Evolutionary conservation across 306 rosid species (phyloP), one percentile per base, ranked within the genome.

Genomic region (Parietaria judaica): DNA sequence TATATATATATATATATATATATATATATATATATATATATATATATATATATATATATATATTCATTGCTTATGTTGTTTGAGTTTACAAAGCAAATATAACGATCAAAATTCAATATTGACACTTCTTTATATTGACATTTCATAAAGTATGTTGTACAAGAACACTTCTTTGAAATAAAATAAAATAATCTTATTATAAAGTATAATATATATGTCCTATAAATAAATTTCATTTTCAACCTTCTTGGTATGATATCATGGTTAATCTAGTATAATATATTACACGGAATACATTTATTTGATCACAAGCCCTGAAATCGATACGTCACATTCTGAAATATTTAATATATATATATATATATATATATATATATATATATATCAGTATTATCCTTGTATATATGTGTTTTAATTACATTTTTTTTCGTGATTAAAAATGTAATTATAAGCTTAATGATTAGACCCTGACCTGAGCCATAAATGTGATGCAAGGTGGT

Each of bases 241-340:
- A 41, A 41, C 9, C 6, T 41, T 56, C 13, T 36, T 7, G 6
- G 36, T 7, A 56, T 36, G 60, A 35, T 44, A 36, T 53, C 7
- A 53, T 11, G 57, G 57, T 53, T 52, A 52, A 52, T 52, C 15
- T n/a, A 13, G 54, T 5, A n/a, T 6, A 52, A 16, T 52, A 52
- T n/a, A 51, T 15, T 3, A 56, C 8, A 11, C 36, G 15, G 3
- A 10, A 39, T 56, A 10, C 35, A 4, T 37, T 4, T 31, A 56
- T n/a, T 11, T 35, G 44, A 36, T 36, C 9, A 41, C 45, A 41
- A 41, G 45, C 45, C 6, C 45, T 41, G 9, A 59, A 59, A 59
- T 1, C 43, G 60, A 56, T 34, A 12, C 15, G 60, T 56, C 60
- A 11, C 60, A 56, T 56, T 39, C 36, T 56, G 36, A 56, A 36